These are phyloP conservation scores for Metschnikowia reukaufii DNA, from an alignment of 805 yeast genomes.

Conservation along the genomic window DNA sequence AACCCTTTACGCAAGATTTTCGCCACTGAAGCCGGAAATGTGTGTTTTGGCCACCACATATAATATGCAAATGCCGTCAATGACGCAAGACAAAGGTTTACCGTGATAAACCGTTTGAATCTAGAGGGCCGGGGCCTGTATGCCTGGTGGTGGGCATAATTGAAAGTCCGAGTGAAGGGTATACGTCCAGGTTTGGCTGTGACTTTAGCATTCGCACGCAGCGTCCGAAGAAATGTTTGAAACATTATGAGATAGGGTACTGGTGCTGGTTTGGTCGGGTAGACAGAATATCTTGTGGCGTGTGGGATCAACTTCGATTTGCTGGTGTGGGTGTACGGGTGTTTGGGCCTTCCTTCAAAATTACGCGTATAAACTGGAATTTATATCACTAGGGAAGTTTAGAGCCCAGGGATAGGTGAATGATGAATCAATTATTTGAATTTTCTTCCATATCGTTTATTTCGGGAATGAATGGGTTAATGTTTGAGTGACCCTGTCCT, in stretches of 20 bases:
- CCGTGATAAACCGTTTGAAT: slow-evolving; percentile 15
- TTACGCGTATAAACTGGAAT: too few species aligned
- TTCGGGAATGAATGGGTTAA: too few species aligned
- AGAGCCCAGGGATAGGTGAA: too few species aligned
- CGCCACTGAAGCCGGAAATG: slow-evolving; percentile 71
- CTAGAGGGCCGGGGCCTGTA: slow-evolving; percentile 15
- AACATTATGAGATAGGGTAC: not conserved
- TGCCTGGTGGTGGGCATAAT: slow-evolving; percentile 18
- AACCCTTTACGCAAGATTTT: slow-evolving; percentile 68
- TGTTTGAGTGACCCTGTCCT: too few species aligned
- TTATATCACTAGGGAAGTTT: too few species aligned
- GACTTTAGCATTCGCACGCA: not conserved
- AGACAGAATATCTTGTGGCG: too few species aligned
- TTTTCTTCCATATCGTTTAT: too few species aligned
- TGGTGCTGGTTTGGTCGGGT: not conserved
- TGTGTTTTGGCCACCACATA: slow-evolving; percentile 65
- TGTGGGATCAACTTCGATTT: too few species aligned
- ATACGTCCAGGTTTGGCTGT: not conserved
- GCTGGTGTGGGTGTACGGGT: not conserved
- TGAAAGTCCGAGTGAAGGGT: slow-evolving; percentile 11
- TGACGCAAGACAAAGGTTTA: slow-evolving; percentile 18
- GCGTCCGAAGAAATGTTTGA: not conserved
- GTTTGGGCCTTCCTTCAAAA: too few species aligned
- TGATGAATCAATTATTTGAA: too few species aligned
- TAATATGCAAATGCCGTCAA: slow-evolving; percentile 33